These are phyloP conservation scores for Myxozyma vanderwaltii DNA, from an alignment of 805 yeast species.

Conservation along the genomic window DNA sequence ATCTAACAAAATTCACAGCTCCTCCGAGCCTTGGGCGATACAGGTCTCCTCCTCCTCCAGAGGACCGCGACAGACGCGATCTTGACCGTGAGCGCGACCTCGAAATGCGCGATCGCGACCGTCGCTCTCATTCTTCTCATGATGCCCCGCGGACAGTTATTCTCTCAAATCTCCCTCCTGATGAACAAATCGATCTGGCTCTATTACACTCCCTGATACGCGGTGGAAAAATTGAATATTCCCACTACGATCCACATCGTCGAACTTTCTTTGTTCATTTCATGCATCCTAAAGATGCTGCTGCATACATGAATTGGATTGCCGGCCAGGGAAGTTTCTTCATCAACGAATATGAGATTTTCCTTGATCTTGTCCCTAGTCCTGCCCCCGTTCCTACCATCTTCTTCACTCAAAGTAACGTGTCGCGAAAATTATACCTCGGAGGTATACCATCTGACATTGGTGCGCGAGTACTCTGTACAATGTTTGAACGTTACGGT, in stretches of 20 bases:
- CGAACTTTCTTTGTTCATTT: conserved; percentile 27
- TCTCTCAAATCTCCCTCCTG: conserved; percentile 29
- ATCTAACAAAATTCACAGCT: too few species aligned
- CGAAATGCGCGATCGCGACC: neutral
- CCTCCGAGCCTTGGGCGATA: too few species aligned
- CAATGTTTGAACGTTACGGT: conserved; percentile 27
- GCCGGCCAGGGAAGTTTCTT: conserved; percentile 19
- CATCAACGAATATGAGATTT: conserved; percentile 22
- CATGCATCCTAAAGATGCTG: conserved; percentile 22
- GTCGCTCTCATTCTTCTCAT: neutral
- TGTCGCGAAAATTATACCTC: conserved; percentile 26
- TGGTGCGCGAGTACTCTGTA: conserved; percentile 16
- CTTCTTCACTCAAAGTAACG: conserved; percentile 18
- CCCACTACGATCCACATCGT: conserved; percentile 25
- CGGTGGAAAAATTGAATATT: conserved; percentile 29
- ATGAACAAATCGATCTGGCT: conserved; percentile 29
- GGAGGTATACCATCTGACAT: conserved; percentile 25
- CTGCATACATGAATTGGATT: conserved; percentile 21
- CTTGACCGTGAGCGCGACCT: neutral
- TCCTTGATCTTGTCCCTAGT: conserved; percentile 19
- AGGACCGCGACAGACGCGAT: neutral
- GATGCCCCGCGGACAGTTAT: conserved; percentile 22
- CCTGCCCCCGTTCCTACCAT: conserved; percentile 24
- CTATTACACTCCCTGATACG: conserved; percentile 29
- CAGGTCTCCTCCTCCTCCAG: too few species aligned